Percentiles rank a stretch among this genome's conserved stretches.
These are phyloP conservation scores for Pythium apleroticum DNA, from an alignment of 352 stramenopile species.

Conservation along the genomic window DNA sequence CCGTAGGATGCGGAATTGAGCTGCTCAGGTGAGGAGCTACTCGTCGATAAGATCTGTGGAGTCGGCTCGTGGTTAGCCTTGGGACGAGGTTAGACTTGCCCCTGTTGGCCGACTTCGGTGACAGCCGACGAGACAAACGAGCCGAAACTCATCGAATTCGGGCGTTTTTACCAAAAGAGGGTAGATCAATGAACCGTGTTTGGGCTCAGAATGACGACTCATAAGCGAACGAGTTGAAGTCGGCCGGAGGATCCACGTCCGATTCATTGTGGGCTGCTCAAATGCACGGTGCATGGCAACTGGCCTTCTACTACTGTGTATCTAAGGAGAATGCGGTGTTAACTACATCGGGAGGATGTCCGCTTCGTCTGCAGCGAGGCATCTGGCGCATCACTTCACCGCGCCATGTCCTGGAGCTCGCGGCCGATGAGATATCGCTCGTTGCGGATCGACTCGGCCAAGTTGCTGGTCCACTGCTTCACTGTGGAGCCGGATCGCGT, in stretches of 20 bases:
- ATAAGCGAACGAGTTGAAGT: conserved; percentile 1
- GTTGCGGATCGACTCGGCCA: conserved; percentile 86
- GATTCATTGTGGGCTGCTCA: not conserved
- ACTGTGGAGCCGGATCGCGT: conserved; percentile 35
- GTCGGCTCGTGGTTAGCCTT: not conserved
- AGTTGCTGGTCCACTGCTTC: conserved; percentile 55
- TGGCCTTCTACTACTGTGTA: not conserved
- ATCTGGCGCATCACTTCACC: conserved; percentile 31
- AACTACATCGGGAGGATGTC: not conserved
- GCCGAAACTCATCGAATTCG: conserved; percentile 30
- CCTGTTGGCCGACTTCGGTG: conserved; percentile 1
- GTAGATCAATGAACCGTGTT: conserved; percentile 8
- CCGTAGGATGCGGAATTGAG: not conserved
- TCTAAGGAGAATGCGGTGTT: not conserved
- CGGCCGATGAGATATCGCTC: conserved; percentile 87
- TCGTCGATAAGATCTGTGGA: not conserved
- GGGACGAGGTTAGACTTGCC: not conserved
- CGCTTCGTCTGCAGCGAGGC: not conserved
- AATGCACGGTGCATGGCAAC: not conserved
- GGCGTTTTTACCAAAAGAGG: conserved; percentile 16
- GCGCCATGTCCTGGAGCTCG: conserved; percentile 82
- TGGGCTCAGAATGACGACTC: conserved; percentile 24
- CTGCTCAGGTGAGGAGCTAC: not conserved
- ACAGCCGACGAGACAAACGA: conserved; percentile 3
- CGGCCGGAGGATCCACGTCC: too few species aligned